Evolutionary conservation across 1,139 yeast genomes (phyloP), one percentile per base, ranked within the genome.

Genomic region (Geotrichum siamense): DNA sequence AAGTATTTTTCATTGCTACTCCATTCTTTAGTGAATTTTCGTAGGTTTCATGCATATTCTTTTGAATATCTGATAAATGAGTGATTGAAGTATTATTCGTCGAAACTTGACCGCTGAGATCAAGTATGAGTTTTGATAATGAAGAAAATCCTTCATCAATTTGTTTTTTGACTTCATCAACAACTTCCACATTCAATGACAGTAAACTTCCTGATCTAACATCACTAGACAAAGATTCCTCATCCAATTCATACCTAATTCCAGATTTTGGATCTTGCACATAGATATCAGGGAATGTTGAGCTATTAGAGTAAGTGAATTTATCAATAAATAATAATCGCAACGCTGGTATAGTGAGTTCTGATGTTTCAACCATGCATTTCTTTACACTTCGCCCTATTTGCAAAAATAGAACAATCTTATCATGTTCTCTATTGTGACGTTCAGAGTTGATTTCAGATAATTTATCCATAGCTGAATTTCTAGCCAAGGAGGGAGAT

Each of bases 201-300:
- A 87, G 63, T 5, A 85, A 62, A 2, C 78, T 70, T 0, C 91
- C 91, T 3, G 70, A 69, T 40, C 63, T 61, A 0, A 91, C 71
- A 36, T 83, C 91, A 15, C 35, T 32, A 0, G 61, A 65, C 21
- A 86, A 60, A 27, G 72, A 63, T 27, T 69, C 70, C 42, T 87
- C 93, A 51, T 89, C 97, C 20, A 91, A 65, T 60, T 89, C 96
- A 57, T 85, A 89, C 1, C 81, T 70, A 1, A 86, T 71, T 0
- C 75, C 75, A 22, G 74, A 69, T 2, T 64, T 61, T 0, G 76
- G 73, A 51, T 85, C 94, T 53, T 74, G 78, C 5, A 87, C 70
- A 55, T 84, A 83, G 27, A 91, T 76, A n/a, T 78, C 83, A 0
- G 98, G 96, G 54, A 86, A 86, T 1, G 77, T 70, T 2, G 76